Evolutionary conservation across 805 yeast genomes (phyloP).

Genomic region (Barnettozyma vustinii): DNA sequence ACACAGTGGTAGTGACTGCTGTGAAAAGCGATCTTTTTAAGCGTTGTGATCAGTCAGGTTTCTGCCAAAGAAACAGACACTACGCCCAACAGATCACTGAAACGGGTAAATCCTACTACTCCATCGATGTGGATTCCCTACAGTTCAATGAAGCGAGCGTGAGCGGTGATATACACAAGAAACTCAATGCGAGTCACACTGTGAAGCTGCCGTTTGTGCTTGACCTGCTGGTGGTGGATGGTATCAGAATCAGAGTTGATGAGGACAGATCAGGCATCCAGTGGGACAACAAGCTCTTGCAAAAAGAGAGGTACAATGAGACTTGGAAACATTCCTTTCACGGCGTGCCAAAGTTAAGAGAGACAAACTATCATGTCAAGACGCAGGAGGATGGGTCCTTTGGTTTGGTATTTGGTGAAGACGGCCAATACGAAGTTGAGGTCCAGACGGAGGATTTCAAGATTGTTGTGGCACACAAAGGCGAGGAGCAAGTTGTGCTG

Average conservation of each 20-base stretch:
- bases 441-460: constrained; percentile 45
- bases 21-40: constrained; percentile 70
- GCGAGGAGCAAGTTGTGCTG: constrained; percentile 44
- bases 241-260: constrained; percentile 58
- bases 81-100: constrained; percentile 38
- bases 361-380: constrained; percentile 13
- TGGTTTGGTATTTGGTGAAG: constrained; percentile 33
- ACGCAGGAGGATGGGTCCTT: constrained; percentile 17
- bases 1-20: constrained; percentile 21
- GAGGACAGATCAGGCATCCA: constrained; percentile 41
- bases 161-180: constrained; percentile 44
- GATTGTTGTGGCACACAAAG: constrained; percentile 42
- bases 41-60: constrained; percentile 74
- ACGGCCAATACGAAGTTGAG: constrained; percentile 35
- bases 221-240: constrained; percentile 48
- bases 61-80: constrained; percentile 74
- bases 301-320: constrained; percentile 51
- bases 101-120: constrained; percentile 34
- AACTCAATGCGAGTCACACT: constrained; percentile 32
- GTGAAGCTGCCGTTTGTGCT: constrained; percentile 52
- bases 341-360: constrained; percentile 20
- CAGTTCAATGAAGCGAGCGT: constrained; percentile 31
- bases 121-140: constrained; percentile 34
- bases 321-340: constrained; percentile 56
- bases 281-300: constrained; percentile 26